A percentile compares a stretch with the other conserved stretches of the same genome.
phyloP scores from a whole-genome alignment of 169 alveolate genomes.

The Amoebophrya sp. region DNA sequence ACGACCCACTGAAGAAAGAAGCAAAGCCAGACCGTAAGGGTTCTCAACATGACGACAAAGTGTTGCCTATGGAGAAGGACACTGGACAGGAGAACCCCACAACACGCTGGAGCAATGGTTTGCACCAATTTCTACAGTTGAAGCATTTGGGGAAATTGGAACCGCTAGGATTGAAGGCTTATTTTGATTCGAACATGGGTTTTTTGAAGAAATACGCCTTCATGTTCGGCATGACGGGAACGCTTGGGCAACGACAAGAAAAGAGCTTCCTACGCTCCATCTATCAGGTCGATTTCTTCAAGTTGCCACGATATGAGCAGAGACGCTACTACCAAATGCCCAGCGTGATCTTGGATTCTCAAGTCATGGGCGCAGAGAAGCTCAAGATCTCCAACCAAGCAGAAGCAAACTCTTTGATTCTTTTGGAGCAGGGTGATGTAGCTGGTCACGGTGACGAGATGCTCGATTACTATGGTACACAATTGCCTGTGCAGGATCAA shows the following conservation, averaged over 20 bases:
- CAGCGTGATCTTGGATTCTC: not conserved
- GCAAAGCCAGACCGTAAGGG: not conserved
- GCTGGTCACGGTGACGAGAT: not conserved
- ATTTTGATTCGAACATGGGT: not conserved
- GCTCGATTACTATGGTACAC: not conserved
- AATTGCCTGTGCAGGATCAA: not conserved
- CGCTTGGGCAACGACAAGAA: not conserved
- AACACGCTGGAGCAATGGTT: not conserved
- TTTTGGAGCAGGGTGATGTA: not conserved
- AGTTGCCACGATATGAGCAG: conserved; percentile 23
- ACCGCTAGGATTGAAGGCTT: conserved; percentile 4
- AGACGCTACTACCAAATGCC: not conserved
- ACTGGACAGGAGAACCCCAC: not conserved
- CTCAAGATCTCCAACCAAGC: not conserved
- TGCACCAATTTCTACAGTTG: conserved; percentile 26
- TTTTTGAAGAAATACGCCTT: not conserved
- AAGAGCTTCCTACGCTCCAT: not conserved
- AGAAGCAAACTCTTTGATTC: not conserved
- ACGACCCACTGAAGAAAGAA: not conserved
- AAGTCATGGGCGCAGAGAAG: not conserved
- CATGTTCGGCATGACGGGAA: conserved; percentile 14
- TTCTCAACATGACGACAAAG: not conserved
- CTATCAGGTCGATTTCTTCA: conserved; percentile 26
- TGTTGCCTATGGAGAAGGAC: conserved; percentile 21
- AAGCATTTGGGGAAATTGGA: not conserved